These are phyloP conservation scores for Tolypocladium tundrense DNA, from an alignment of 2,329 filamentous ascomycete genomes.

Conservation along the genomic window DNA sequence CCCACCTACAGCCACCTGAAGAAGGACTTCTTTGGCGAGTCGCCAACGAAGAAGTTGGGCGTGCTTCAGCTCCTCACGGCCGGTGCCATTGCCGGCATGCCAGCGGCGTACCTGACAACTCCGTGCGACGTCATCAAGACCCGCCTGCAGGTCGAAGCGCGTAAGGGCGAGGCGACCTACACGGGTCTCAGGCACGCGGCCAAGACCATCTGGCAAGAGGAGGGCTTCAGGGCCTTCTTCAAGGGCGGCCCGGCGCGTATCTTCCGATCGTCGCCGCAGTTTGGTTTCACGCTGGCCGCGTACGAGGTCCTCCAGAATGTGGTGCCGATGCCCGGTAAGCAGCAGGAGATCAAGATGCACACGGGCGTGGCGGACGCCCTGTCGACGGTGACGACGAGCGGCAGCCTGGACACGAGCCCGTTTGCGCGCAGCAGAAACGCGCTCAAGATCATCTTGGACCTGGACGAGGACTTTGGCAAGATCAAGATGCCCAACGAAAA, in stretches of 20 bases:
- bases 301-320: conserved; percentile 83
- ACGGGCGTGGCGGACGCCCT: conserved; percentile 54
- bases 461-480: conserved; percentile 87
- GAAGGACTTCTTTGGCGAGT: conserved; percentile 87
- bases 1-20: conserved; percentile 93
- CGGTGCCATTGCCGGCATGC: conserved; percentile 90
- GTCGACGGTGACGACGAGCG: conserved; percentile 25
- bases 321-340: conserved; percentile 61
- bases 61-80: conserved; percentile 85
- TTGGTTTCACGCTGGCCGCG: conserved; percentile 91
- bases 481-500: conserved; percentile 48
- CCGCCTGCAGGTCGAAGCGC: conserved; percentile 89
- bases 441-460: conserved; percentile 87
- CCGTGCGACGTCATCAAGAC: conserved; percentile 99
- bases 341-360: conserved; percentile 39
- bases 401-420: conserved; percentile 32
- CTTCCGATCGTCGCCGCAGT: conserved; percentile 88
- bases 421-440: conserved; percentile 68
- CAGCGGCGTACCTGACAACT: conserved; percentile 87
- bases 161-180: conserved; percentile 87
- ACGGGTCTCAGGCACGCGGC: conserved; percentile 81
- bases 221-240: conserved; percentile 96
- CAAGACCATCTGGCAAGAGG: conserved; percentile 72
- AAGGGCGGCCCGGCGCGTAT: conserved; percentile 96
- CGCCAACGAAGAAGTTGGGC: conserved; percentile 74